Evolutionary conservation across 495 filamentous ascomycete genomes (phyloP), one percentile per base, ranked within the genome.

Genomic region (Mycothermus thermophilus): DNA sequence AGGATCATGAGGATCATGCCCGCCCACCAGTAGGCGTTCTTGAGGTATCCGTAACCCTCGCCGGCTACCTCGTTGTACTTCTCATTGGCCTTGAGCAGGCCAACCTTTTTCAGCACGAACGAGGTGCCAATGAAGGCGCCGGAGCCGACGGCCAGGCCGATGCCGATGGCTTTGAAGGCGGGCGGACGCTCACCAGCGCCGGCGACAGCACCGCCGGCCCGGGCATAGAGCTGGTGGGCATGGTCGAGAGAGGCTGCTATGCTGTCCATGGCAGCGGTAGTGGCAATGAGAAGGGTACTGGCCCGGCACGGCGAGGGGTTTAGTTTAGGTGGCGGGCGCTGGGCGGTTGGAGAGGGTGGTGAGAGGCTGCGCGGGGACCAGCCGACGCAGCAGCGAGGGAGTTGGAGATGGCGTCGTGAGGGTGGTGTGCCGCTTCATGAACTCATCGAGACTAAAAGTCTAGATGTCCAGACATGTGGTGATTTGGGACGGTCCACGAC

Each of bases 1-100:
- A 96, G 49, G 44, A 96, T 92, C 90, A 97, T 97, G 51, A 97
- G 64, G 13, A 72, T 85, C 92, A 97, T 97, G 43, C 90, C 90
- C 15, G 60, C 55, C 90, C 90, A 97, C 90, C 90, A 97, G 63
- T 70, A 95, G 13, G 67, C 60, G 52, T 97, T 97, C 69, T 92
- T 94, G 47, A 97, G 72, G 55, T 97, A 97, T 40, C 90, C 92
- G 54, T 97, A 97, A 21, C 90, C 90, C 55, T 96, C 88, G 32
- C 90, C 90, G 2, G 87, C 86, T 44, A 87, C 84, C 54, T 95
- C 88, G 49, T 92, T 80, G 58, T 95, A 95, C 60, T 96, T 97
- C 43, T 83, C 72, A 55, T 97, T 97, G 28, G 90, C 90, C 47
- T 72, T 86, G 28, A 97, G 67, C 40, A 97, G 56, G 1, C 90